Base-by-base conservation (phyloP, 495 filamentous ascomycete species). In the Talaromyces liani region DNA sequence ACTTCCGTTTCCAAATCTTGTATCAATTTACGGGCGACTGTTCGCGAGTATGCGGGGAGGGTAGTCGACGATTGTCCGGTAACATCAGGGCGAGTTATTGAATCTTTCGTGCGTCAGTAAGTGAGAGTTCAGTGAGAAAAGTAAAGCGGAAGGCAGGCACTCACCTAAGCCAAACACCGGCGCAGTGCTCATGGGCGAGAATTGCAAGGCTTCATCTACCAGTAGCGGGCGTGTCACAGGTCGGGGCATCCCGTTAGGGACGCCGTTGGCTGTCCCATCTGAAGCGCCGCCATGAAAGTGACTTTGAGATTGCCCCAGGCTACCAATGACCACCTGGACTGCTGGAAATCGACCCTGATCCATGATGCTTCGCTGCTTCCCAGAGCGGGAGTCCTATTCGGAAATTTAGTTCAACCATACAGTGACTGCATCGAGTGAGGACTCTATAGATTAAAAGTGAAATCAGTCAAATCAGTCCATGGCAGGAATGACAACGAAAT, bases 131-230 rank as follows among this genome's bases (percentile, higher is more conserved):
- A 34, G 34, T 64, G 58, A 68, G 64, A 54, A 47, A 60, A 65
- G 71, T 65, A 22, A 45, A 25, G 16, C 24, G 62, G 36, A 49
- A 36, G 31, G 51, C 8, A 31, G 51, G 14, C 51, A 49, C 54
- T 60, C 79, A 96, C 94, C 88, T 64, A 93, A 80, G 65, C 87
- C 87, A 75, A 97, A 96, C 4, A 95, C 88, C 58, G 93, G 84
- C 61, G 97, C 86, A 24, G 91, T 95, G 24, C 90, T 91, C 73
- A 97, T 88, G 2, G 94, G 93, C 16, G 95, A 93, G 75, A 88
- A 97, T 39, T 91, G 91, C 51, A 99, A 78, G 9, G 93, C 93
- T 69, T 98, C 91, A 63, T 91, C 86, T 12, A 98, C 86, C 47
- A 75, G 83, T 51, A 87, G 77, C 22, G 85, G 77, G 57, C 82